Evolutionary conservation across 345 rosid genomes (phyloP).

Genomic region (Arabidopsis thaliana): DNA sequence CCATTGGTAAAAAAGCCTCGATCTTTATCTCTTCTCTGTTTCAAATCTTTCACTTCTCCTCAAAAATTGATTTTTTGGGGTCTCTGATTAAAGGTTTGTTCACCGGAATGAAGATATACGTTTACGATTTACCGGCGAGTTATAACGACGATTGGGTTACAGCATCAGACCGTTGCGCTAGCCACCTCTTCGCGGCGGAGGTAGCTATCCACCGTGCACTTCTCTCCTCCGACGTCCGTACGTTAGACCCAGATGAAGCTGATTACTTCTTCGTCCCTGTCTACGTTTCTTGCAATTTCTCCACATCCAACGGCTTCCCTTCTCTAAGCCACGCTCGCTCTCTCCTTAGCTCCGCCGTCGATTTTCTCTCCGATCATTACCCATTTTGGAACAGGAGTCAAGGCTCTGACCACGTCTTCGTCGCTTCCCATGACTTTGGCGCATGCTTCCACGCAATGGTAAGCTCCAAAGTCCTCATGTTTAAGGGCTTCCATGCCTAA

Average conservation of each 20-base stretch:
- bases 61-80: neutral
- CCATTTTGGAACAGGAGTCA: slow-evolving; percentile 87
- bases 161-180: slow-evolving; percentile 72
- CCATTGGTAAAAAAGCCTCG: slow-evolving; percentile 42
- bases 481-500: too few species aligned
- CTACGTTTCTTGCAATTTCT: slow-evolving; percentile 94
- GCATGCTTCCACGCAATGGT: slow-evolving; percentile 97
- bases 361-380: slow-evolving; percentile 54
- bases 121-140: slow-evolving; percentile 77
- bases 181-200: slow-evolving; percentile 88
- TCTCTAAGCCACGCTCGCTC: slow-evolving; percentile 88
- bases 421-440: slow-evolving; percentile 94
- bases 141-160: slow-evolving; percentile 80
- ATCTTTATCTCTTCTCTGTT: slow-evolving; percentile 20
- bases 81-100: slow-evolving; percentile 42
- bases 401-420: slow-evolving; percentile 89
- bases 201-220: slow-evolving; percentile 86
- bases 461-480: neutral
- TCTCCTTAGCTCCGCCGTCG: slow-evolving; percentile 68
- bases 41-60: neutral
- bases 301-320: slow-evolving; percentile 87
- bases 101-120: slow-evolving; percentile 73
- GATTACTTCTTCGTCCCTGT: slow-evolving; percentile 97
- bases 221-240: slow-evolving; percentile 56
- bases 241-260: slow-evolving; percentile 77